phyloP scores from a whole-genome alignment of 2,329 filamentous ascomycete genomes.

The Monilinia polystroma region DNA sequence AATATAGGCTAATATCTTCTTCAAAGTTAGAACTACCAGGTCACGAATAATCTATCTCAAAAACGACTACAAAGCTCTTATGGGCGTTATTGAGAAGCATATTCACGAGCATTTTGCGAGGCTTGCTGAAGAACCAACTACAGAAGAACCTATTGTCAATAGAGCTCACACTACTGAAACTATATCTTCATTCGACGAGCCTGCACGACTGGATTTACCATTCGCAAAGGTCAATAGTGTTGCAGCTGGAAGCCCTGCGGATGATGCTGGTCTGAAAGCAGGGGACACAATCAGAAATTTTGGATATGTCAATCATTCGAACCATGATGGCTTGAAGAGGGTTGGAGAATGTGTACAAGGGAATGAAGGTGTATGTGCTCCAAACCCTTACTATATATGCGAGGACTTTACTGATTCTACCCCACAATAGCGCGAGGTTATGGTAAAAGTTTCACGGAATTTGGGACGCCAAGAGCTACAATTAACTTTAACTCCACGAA shows the following conservation, averaged over 20 bases:
- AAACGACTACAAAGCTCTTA: constrained; percentile 91
- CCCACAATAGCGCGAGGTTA: constrained; percentile 59
- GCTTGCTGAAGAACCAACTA: constrained; percentile 47
- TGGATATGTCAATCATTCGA: constrained; percentile 77
- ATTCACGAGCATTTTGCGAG: constrained; percentile 90
- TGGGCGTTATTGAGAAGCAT: constrained; percentile 77
- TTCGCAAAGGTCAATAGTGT: constrained; percentile 93
- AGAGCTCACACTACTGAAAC: constrained; percentile 33
- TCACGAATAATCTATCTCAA: constrained; percentile 83
- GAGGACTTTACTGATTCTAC: constrained; percentile 3
- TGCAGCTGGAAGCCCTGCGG: constrained; percentile 74
- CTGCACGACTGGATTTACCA: constrained; percentile 52
- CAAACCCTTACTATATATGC: neutral
- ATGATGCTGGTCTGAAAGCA: constrained; percentile 72
- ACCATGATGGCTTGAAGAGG: constrained; percentile 81
- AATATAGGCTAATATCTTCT: constrained; percentile 4
- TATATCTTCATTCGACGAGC: constrained; percentile 41
- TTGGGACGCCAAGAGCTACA: constrained; percentile 55
- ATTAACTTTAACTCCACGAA: constrained; percentile 71
- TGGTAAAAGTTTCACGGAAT: constrained; percentile 63
- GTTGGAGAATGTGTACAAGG: constrained; percentile 88
- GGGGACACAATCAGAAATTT: constrained; percentile 84
- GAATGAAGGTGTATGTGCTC: constrained; percentile 76
- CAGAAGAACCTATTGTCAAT: constrained; percentile 33
- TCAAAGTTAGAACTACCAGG: constrained; percentile 82